Base-by-base conservation (phyloP, 805 yeast genomes). In the Kuraishia floccosa region DNA sequence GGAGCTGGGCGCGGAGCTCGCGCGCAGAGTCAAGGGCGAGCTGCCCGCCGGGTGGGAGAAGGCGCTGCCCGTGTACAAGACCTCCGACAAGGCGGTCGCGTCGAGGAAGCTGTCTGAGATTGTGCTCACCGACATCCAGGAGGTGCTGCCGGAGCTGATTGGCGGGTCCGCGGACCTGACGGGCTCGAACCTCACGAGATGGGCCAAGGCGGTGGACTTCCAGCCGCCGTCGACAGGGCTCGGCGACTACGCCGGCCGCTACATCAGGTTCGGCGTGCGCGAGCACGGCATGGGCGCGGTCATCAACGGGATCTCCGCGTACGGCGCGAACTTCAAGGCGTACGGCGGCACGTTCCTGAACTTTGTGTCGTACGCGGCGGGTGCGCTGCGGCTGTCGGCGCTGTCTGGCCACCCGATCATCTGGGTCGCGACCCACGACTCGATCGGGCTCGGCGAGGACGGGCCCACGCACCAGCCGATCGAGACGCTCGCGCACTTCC, bases 251-350 rank as follows among this genome's bases (percentile, higher is more conserved):
- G 41, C 75, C 35, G 98, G 98, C 56, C 79, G 95, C 57, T 89
- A 89, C 68, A 69, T 89, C 61, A 80, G 96, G 67, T 89, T 79
- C 59, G 98, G 98, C 77, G 95, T 89, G 43, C 81, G 98, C 65
- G 98, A 89, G 71, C 97, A 91, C 64, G 96, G 84, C 60, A 86
- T 89, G 96, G 96, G 95, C 65, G 96, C 96, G 42, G 81, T 87
- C 58, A 72, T 87, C 76, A 89, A 91, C 65, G 98, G 98, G 79
- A 81, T 89, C 47, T 70, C 91, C 37, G 96, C 96, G 34, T 89
- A 64, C 52, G 81, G 81, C 63, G 82, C 81, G 41, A 84, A 83
- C 66, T 75, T 68, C 71, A 81, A 77, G 60, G 78, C 86, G 47
- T 87, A 77, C 66, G 96, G 96, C 59, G 97, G 95, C 63, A 89